Evolutionary conservation across 2,329 filamentous ascomycete genomes (phyloP).

Genomic region (Aspergillus sp.): DNA sequence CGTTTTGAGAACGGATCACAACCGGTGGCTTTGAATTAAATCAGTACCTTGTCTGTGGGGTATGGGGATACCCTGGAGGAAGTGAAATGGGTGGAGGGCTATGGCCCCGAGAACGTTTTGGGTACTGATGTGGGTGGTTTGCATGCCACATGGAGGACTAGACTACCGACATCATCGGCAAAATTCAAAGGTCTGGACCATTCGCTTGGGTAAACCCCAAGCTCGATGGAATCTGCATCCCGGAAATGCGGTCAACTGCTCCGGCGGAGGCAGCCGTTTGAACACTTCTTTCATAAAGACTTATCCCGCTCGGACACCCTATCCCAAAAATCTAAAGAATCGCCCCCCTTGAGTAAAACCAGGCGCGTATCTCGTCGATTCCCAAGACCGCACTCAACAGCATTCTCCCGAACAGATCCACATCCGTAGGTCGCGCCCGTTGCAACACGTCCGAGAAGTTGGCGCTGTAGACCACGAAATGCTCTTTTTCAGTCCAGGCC

Average conservation of each 20-base stretch:
- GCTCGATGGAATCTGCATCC: not conserved
- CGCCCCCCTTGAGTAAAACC: constrained; percentile 23
- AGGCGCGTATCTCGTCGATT: constrained; percentile 25
- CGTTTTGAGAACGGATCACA: not conserved
- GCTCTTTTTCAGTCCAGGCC: constrained; percentile 26
- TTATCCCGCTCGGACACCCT: too few relatives aligned
- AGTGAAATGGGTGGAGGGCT: too few relatives aligned
- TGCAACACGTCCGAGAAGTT: constrained; percentile 22
- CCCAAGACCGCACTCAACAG: constrained; percentile 26
- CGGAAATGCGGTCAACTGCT: not conserved
- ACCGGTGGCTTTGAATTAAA: not conserved
- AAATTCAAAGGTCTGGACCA: not conserved
- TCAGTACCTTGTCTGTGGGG: not conserved
- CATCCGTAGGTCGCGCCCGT: constrained; percentile 23
- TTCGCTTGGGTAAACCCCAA: not conserved
- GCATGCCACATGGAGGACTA: not conserved
- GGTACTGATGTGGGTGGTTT: not conserved
- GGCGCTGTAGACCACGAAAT: constrained; percentile 26
- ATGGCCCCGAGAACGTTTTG: too few relatives aligned
- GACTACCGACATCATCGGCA: not conserved
- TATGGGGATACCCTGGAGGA: not conserved
- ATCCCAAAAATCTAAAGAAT: constrained; percentile 9
- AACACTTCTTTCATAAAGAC: not conserved
- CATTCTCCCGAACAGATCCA: constrained; percentile 31
- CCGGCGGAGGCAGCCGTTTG: not conserved